Percentiles rank a stretch among this genome's conserved stretches.
phyloP scores from a whole-genome alignment of 1,139 yeast species.

The Candida dubliniensis region DNA sequence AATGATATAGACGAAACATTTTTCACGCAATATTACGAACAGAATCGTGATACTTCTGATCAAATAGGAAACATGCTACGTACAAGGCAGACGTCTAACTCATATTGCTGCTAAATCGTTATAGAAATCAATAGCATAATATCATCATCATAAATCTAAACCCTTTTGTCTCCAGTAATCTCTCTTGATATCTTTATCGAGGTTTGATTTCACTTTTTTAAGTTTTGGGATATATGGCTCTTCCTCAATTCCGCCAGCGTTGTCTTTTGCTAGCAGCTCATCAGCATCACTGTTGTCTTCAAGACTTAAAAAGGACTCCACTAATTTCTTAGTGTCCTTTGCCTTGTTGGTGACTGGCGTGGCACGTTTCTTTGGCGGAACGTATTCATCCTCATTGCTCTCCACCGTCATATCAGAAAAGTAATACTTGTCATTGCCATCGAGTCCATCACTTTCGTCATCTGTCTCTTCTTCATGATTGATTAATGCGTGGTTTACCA shows the following conservation, averaged over 20 bases:
- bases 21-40: slow-evolving; percentile 20
- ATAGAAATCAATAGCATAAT: not conserved
- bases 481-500: slow-evolving; percentile 59
- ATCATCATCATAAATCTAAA: slow-evolving; percentile 25
- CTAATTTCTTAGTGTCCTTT: slow-evolving; percentile 23
- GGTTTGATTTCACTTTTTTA: slow-evolving; percentile 18
- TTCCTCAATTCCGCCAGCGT: slow-evolving; percentile 13
- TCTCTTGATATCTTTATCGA: slow-evolving; percentile 38
- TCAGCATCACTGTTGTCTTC: slow-evolving; percentile 20
- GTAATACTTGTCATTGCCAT: slow-evolving; percentile 33
- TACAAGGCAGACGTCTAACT: slow-evolving; percentile 10
- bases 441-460: slow-evolving; percentile 32
- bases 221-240: slow-evolving; percentile 11
- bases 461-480: slow-evolving; percentile 21
- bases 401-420: slow-evolving; percentile 46
- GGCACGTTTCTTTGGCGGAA: slow-evolving; percentile 2
- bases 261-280: slow-evolving; percentile 8
- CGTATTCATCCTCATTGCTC: slow-evolving; percentile 26
- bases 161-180: slow-evolving; percentile 50
- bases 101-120: slow-evolving; percentile 12
- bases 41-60: slow-evolving; percentile 5
- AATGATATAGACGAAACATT: slow-evolving; percentile 42
- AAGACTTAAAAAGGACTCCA: slow-evolving; percentile 28
- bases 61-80: slow-evolving; percentile 14
- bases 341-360: slow-evolving; percentile 14